Evolutionary conservation across 495 filamentous ascomycete genomes (phyloP).

Genomic region (Aspergillus leporis): DNA sequence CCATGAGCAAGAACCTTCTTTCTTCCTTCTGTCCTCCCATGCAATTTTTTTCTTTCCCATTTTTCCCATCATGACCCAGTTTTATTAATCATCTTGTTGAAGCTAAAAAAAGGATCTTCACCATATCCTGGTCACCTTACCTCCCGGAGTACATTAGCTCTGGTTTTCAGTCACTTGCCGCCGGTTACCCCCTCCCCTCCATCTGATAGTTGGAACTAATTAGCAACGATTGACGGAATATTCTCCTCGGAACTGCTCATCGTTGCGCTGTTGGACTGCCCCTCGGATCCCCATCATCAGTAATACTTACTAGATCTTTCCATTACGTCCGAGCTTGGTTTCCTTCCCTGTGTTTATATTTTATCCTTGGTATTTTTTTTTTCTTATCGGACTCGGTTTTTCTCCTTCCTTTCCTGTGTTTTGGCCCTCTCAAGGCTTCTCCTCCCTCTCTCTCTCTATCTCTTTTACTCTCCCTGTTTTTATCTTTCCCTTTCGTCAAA

Average conservation of each 20-base stretch:
- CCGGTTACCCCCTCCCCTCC: slow-evolving; percentile 1
- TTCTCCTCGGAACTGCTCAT: background rate
- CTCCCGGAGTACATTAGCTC: slow-evolving; percentile 4
- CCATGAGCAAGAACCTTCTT: background rate
- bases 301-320: slow-evolving; percentile 1
- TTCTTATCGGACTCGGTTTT: background rate
- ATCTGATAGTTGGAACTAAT: background rate
- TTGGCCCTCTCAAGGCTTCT: background rate
- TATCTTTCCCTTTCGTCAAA: background rate
- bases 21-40: slow-evolving; percentile 1
- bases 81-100: background rate
- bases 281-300: background rate
- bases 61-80: slow-evolving; percentile 1
- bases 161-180: slow-evolving; percentile 3
- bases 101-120: slow-evolving; percentile 2
- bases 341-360: background rate
- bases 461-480: background rate
- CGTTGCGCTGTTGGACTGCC: background rate
- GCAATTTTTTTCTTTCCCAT: slow-evolving; percentile 7
- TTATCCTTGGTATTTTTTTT: slow-evolving; percentile 1
- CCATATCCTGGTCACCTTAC: background rate
- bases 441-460: background rate
- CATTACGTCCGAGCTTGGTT: slow-evolving; percentile 1
- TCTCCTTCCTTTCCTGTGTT: background rate
- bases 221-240: background rate